Evolutionary conservation across 116 monocot genomes (phyloP), one percentile per base, ranked within the genome.

Genomic region (Iris pallida): DNA sequence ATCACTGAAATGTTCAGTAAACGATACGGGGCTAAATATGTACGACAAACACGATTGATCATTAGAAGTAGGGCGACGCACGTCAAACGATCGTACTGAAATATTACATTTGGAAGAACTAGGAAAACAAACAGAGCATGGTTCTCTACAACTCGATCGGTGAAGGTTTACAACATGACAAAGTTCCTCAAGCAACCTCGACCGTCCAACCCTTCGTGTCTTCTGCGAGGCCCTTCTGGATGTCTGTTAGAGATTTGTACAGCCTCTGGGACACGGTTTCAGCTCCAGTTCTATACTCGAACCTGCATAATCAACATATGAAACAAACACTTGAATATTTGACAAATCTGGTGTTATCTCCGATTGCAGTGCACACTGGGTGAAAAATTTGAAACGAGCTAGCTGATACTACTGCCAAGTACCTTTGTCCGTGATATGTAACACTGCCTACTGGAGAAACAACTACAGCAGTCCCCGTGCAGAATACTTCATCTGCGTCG

Each of bases 391-490:
- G 30, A 30, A 30, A 30, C 30, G 30, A 30, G 30, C 30, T 30
- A 30, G 30, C 30, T 30, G 30, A 30, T 30, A 30, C 3, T 30
- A 30, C 30, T 30, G 49, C 49, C 8, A 55, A 67, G 65, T 45
- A 94, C 94, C 94, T 88, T 51, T 76, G 71, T 5, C 71, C 79
- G 6, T 65, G 71, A 42, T 85, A 88, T 5, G 90, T 90, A 13
- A 90, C 76, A 53, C 83, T 85, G 46, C 88, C 77, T 2, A 94
- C 94, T 10, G 88, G 90, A 51, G 94, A 76, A 14, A 94, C 81
- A 6, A 88, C 90, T 4, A 90, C 90, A 51, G 94, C 94, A 48
- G 94, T 94, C 62, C 94, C 94, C 16, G 94, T 94, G 75, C 94
- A 94, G 63, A 94, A 94, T 5, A 90, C 85, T 70, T 90, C 85